phyloP scores from a whole-genome alignment of 768 basidiomycete species.

The Rhizopogon salebrosus region DNA sequence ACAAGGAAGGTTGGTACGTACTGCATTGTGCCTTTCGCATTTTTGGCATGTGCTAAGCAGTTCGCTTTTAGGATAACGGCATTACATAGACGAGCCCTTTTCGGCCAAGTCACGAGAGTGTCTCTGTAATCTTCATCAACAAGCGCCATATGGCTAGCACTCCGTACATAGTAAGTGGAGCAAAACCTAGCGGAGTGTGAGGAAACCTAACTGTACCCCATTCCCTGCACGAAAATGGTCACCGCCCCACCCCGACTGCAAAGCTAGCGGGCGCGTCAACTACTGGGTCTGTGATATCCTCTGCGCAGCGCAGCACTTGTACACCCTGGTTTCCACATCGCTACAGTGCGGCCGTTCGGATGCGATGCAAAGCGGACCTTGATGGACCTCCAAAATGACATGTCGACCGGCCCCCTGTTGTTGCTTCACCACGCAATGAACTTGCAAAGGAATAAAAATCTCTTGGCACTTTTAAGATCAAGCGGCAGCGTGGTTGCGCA shows the following conservation, averaged over 20 bases:
- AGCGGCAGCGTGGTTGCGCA: not conserved
- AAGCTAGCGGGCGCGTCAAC: not conserved
- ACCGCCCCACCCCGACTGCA: too few species aligned
- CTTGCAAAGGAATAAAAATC: not conserved
- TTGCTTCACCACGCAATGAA: not conserved
- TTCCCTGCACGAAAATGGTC: too few species aligned
- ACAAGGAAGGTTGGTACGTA: not conserved
- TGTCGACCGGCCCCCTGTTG: not conserved
- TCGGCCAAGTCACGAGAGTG: not conserved
- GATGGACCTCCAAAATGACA: not conserved
- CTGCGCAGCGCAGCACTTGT: too few species aligned
- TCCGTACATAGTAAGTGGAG: not conserved
- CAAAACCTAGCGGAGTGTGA: not conserved
- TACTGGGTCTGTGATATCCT: too few species aligned
- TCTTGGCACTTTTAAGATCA: not conserved
- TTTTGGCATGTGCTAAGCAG: conserved; percentile 1
- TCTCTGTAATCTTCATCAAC: not conserved
- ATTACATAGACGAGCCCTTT: not conserved
- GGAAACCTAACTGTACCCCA: not conserved
- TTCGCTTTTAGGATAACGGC: not conserved
- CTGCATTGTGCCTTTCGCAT: not conserved
- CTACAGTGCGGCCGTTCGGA: not conserved
- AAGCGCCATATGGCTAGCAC: not conserved
- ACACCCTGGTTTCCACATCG: too few species aligned
- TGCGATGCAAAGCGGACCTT: not conserved